Base-by-base conservation (phyloP, 805 yeast genomes). In the Pichia paraexigua region DNA sequence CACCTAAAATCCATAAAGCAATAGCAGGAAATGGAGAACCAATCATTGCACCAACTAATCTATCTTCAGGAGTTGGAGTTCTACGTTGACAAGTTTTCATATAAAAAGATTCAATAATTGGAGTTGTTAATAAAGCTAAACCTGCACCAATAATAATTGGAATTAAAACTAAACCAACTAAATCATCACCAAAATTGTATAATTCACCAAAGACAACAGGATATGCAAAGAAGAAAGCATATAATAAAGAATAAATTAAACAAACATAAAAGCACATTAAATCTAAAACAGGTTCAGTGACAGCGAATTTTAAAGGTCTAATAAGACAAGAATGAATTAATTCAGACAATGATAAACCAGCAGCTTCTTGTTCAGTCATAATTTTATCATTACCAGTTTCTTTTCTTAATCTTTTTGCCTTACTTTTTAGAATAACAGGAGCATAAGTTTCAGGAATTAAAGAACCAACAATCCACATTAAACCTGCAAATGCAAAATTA, bases 201-300 rank as follows among this genome's bases (percentile, higher is more conserved):
- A 89, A 74, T 50, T 82, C 85, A 50, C 75, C 77, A 66, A 90
- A 90, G 48, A 90, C 87, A 49, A 85, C 95, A 5, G 97, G 97
- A 70, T 86, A 90, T 0, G 97, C 97, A 71, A 89, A 90, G 81
- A 90, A 90, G 74, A 90, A 90, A 13, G 96, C 96, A 63, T 90
- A 90, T 48, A 90, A 74, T 64, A 90, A 74, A n/a, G 96, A 84
- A 71, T 90, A 90, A 66, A 90, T 88, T 65, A 90, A 75, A 57
- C 95, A 90, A 54, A 90, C 92, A 68, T 88, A 90, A 60, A 80
- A 78, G 67, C 95, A 88, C 75, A 90, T 80, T 58, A 88, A 71
- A 62, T 82, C 94, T 61, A 90, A 72, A 27, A 89, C 95, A 5
- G 96, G 96, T 67, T 90, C 97, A 27, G 91, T 80, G 21, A 79